Base-by-base conservation (phyloP, 306 rosid species). In the Quercus bicolor region DNA sequence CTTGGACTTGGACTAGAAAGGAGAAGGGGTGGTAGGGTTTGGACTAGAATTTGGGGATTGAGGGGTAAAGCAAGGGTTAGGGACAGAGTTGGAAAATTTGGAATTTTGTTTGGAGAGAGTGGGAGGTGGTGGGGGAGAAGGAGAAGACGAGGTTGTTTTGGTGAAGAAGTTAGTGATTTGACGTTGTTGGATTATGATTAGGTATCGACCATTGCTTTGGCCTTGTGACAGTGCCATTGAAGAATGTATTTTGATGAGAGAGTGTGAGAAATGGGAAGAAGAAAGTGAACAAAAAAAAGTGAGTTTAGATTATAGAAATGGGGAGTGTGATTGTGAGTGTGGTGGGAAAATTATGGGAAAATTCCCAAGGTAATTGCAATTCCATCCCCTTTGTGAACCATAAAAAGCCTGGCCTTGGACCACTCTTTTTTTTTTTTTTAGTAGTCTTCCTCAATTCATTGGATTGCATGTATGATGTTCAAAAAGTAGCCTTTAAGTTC, bases 151-250 rank as follows among this genome's bases (percentile, higher is more conserved):
- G n/a, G 86, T 3, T 21, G 88, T 52, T 83, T 85, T 92, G 53
- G 93, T n/a, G 86, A 92, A 95, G 89, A 95, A 95, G 18, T 94
- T 75, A 82, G 97, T 95, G 84, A 95, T 91, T 79, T 91, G 94
- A 75, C 93, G 85, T 77, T 95, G 96, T 73, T 74, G 98, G 75
- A 88, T 93, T 12, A 89, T 85, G 65, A 92, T 83, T 0, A 93
- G 91, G 18, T 98, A 92, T 28, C 92, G 83, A 57, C 98, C 98
- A 26, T 87, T 92, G 87, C 54, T 88, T 59, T 86, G 91, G 19
- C 90, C 90, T 33, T 91, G 88, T 0, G 94, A 86, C n/a, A 91
- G 3, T 54, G 85, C 74, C 93, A 92, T 92, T 43, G 19, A 26
- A 4, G 26, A 19, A 34, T 1, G 54, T 33, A 60, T 43, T 43